Evolutionary conservation across 2,329 filamentous ascomycete species (phyloP).

Genomic region (Talaromyces atroroseus): DNA sequence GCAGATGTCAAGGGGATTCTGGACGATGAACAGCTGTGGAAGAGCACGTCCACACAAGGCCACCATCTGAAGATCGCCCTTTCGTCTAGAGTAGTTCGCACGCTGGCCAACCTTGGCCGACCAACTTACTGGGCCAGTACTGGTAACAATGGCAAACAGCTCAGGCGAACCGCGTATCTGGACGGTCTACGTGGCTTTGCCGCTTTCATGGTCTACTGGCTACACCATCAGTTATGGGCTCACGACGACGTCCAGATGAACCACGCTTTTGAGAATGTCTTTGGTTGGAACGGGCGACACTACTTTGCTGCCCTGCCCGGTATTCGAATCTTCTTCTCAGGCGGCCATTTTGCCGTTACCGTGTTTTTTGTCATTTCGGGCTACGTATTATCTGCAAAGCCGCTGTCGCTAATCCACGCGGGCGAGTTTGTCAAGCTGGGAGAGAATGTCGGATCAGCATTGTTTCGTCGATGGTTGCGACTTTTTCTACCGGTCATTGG

Average conservation of each 20-base stretch:
- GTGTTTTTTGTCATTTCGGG: constrained; percentile 51
- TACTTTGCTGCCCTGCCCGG: constrained; percentile 52
- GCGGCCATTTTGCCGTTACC: constrained; percentile 56
- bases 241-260: too few relatives aligned
- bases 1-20: neutral
- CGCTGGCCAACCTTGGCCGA: constrained; percentile 15
- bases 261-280: constrained; percentile 34
- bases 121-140: constrained; percentile 12
- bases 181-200: constrained; percentile 64
- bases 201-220: constrained; percentile 31
- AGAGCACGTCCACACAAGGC: neutral
- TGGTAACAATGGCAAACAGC: neutral
- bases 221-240: too few relatives aligned
- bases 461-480: constrained; percentile 49
- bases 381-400: constrained; percentile 48
- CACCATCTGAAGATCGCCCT: neutral
- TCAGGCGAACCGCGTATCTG: constrained; percentile 54
- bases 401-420: constrained; percentile 40
- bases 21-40: neutral
- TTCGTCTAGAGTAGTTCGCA: neutral
- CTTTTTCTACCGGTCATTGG: constrained; percentile 50
- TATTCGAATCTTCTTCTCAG: constrained; percentile 56
- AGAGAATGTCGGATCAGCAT: constrained; percentile 43
- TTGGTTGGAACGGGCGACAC: constrained; percentile 27
- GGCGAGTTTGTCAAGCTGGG: constrained; percentile 34